phyloP scores from a whole-genome alignment of 495 filamentous ascomycete genomes.

The Daldinia decipiens region DNA sequence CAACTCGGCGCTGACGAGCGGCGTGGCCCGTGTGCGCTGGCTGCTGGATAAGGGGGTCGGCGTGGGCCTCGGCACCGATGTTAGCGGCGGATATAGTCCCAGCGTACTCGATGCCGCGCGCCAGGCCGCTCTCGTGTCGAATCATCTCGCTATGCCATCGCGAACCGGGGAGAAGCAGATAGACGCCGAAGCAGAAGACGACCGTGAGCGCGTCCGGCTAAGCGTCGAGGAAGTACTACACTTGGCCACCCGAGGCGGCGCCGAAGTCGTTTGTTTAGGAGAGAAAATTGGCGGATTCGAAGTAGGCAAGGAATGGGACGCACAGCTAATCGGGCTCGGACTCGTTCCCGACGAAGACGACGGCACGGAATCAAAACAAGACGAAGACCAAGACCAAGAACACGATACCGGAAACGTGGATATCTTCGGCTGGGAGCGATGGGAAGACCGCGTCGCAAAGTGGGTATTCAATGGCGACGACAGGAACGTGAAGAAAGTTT shows the following conservation, averaged over 20 bases:
- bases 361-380: conserved; percentile 35
- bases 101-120: conserved; percentile 81
- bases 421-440: conserved; percentile 85
- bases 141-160: conserved; percentile 68
- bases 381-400: conserved; percentile 22
- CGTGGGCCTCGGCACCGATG: conserved; percentile 89
- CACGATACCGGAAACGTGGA: conserved; percentile 68
- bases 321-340: conserved; percentile 75
- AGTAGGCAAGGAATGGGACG: conserved; percentile 90
- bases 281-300: conserved; percentile 79
- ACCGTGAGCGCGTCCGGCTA: conserved; percentile 63
- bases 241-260: conserved; percentile 83
- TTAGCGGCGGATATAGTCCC: conserved; percentile 84
- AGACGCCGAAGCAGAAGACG: conserved; percentile 18
- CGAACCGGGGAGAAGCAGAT: neutral
- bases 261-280: conserved; percentile 76
- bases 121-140: conserved; percentile 78
- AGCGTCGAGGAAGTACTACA: conserved; percentile 89
- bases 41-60: conserved; percentile 78
- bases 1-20: conserved; percentile 82
- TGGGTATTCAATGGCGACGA: conserved; percentile 93
- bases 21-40: conserved; percentile 74
- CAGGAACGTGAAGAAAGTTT: conserved; percentile 80
- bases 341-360: conserved; percentile 45
- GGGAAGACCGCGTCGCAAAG: conserved; percentile 81